A percentile compares a stretch with the other conserved stretches of the same genome.
These are phyloP conservation scores for Lithocarpus polystachyus DNA, from an alignment of 306 rosid species.

Conservation along the genomic window DNA sequence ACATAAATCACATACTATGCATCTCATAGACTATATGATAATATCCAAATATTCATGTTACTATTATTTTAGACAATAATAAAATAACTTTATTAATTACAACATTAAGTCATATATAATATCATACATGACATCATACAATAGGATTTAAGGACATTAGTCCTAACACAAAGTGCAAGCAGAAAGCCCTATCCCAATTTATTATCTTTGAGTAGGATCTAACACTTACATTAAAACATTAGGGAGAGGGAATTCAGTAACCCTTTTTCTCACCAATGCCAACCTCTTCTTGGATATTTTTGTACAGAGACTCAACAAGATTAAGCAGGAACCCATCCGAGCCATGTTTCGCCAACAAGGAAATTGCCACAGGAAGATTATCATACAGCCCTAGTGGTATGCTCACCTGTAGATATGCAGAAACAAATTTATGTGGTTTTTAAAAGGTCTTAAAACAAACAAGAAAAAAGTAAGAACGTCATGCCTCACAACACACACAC, in stretches of 20 bases:
- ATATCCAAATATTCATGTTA: no score
- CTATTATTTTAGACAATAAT: no score
- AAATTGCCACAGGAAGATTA: conserved; percentile 68
- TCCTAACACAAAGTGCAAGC: neutral
- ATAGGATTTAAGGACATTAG: no score
- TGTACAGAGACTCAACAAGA: conserved; percentile 59
- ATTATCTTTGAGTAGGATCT: no score
- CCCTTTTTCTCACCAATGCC: conserved; percentile 1
- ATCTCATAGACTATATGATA: no score
- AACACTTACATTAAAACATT: neutral
- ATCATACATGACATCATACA: no score
- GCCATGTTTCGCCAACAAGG: conserved; percentile 73
- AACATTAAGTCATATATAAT: no score
- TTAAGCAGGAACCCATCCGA: conserved; percentile 75
- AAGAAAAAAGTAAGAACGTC: neutral
- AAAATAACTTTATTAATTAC: no score
- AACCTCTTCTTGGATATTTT: conserved; percentile 38
- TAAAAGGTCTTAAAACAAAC: neutral
- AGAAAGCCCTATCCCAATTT: no score
- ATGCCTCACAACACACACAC: neutral
- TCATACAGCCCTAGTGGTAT: conserved; percentile 69
- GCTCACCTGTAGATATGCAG: conserved; percentile 52
- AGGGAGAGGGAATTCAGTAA: neutral
- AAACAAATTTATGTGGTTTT: neutral
- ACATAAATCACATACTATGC: no score